Evolutionary conservation across 1,139 yeast genomes (phyloP), one percentile per base, ranked within the genome.

Genomic region (Wickerhamomyces sp.): DNA sequence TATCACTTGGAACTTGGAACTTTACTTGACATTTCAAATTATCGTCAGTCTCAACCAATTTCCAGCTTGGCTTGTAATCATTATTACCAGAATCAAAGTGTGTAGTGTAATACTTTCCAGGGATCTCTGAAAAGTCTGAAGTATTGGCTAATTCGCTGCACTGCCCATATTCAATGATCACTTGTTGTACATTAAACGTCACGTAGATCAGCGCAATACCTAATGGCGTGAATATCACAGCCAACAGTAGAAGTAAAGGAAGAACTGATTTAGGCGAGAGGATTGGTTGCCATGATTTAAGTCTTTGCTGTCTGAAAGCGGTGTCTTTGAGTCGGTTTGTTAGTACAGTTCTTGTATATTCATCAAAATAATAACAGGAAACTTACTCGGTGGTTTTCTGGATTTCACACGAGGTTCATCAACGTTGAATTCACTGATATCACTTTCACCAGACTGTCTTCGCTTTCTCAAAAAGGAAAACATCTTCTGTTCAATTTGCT

Each of bases 201-300:
- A 84, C 72, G 42, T 72, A 67, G 20, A 82, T 57, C 37, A 84
- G 70, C 10, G 83, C 90, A 19, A 82, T 73, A 1, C 94, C 94
- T 41, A 84, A 69, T 0, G 92, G 92, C 1, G 84, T 80, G 60
- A 82, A 82, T 14, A 84, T 70, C n/a, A 81, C 63, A 0, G 85
- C 83, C 25, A 80, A 58, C 21, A 82, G 46, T 17, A 82, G 64
- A 29, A 84, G 63, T 24, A 83, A 62, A 4, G 92, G 92, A 19
- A 84, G 68, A 39, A 83, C 89, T n/a, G 84, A 74, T 49, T 76
- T 79, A 4, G 92, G 90, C 1, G 89, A 80, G 41, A 84, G 68
- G 35, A 83, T 81, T 0, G 92, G 92, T 60, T 84, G 92, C 92
- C 92, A 84, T 43, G 92, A 83, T 56, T 82, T 81, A 51, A 81